Evolutionary conservation across 106 monocot species (phyloP).

Genomic region (Hemerocallis citrina): DNA sequence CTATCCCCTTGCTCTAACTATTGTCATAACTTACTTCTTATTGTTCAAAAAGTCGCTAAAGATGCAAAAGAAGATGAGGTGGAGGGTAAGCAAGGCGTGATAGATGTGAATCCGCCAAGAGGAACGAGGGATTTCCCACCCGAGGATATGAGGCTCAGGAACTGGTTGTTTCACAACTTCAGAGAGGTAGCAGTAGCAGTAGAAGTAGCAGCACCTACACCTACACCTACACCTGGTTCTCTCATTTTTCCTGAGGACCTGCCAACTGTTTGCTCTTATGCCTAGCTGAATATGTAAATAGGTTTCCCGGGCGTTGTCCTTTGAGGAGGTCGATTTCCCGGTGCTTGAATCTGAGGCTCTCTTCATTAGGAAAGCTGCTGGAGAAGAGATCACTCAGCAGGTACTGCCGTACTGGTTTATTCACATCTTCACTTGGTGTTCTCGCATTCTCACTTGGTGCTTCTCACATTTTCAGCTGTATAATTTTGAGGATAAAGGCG

Average conservation of each 20-base stretch:
- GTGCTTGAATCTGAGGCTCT: constrained; percentile 93
- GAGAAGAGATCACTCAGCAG: constrained; percentile 98
- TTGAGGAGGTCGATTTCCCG: constrained; percentile 98
- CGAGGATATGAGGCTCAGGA: constrained; percentile 85
- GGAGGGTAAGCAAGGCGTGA: constrained; percentile 5
- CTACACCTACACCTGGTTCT: not conserved
- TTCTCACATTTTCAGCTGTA: constrained; percentile 48
- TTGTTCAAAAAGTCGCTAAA: not conserved
- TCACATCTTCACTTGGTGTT: not conserved
- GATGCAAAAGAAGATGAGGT: constrained; percentile 34
- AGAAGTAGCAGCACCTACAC: not conserved
- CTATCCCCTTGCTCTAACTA: too few relatives aligned
- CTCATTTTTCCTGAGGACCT: not conserved
- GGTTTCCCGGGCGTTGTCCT: constrained; percentile 76
- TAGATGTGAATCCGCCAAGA: constrained; percentile 89
- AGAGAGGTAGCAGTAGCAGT: constrained; percentile 48
- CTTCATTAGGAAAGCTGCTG: constrained; percentile 85
- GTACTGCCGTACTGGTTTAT: constrained; percentile 11
- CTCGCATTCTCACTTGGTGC: not conserved
- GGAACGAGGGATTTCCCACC: constrained; percentile 93
- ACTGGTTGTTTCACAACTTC: constrained; percentile 87
- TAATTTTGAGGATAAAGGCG: constrained; percentile 98
- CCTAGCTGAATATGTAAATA: constrained; percentile 2
- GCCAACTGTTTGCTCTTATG: constrained; percentile 27
- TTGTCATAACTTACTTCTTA: too few relatives aligned